Evolutionary conservation across 2,329 filamentous ascomycete genomes (phyloP).

Genomic region (Apiospora aurea): DNA sequence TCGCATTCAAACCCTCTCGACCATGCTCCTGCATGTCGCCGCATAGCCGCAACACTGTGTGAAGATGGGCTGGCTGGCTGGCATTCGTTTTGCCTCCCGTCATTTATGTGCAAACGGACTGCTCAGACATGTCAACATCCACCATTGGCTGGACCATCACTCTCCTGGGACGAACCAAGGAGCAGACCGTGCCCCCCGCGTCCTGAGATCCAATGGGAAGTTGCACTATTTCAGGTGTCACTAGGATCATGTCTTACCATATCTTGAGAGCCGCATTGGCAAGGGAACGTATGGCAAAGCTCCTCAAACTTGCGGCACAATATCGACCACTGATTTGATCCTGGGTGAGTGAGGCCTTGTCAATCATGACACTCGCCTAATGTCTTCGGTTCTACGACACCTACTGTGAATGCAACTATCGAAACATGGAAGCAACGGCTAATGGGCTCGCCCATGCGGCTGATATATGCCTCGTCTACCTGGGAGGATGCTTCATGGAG

Average conservation of each 20-base stretch:
- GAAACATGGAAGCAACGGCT: neutral
- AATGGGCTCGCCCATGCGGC: conserved; percentile 1
- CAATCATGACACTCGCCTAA: neutral
- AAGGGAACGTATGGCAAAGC: neutral
- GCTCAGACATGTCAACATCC: neutral
- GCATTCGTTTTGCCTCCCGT: neutral
- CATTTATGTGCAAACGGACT: neutral
- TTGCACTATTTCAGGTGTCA: neutral
- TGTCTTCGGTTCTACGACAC: neutral
- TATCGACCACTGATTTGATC: neutral
- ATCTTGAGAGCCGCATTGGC: neutral
- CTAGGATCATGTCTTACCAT: neutral
- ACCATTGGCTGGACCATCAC: conserved; percentile 1
- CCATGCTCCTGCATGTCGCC: conserved; percentile 1
- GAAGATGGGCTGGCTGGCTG: neutral
- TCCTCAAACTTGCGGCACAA: neutral
- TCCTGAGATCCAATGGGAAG: neutral
- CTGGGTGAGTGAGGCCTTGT: neutral
- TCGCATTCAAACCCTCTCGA: neutral
- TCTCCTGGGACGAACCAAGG: neutral
- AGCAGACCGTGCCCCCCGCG: neutral
- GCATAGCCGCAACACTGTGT: neutral
- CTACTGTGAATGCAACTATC: neutral
- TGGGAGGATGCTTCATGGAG: neutral
- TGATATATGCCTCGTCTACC: neutral